phyloP scores from a whole-genome alignment of 169 alveolate genomes.

The Plasmodium coatneyi region DNA sequence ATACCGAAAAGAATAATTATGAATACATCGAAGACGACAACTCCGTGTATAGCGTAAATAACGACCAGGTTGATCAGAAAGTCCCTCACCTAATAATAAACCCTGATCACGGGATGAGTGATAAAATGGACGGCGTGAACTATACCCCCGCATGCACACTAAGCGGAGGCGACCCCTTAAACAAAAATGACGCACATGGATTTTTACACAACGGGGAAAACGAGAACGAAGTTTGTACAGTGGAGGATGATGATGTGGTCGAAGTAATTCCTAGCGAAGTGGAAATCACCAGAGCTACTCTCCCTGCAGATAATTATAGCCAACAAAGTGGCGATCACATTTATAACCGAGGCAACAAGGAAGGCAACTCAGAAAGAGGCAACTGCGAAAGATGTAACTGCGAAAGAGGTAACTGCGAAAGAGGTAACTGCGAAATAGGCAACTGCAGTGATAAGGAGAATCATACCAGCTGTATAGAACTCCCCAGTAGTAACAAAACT shows the following conservation, averaged over 20 bases:
- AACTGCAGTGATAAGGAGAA: background rate
- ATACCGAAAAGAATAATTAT: constrained; percentile 4
- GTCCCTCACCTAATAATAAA: constrained; percentile 2
- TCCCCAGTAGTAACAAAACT: background rate
- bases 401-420: background rate
- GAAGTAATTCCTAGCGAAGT: background rate
- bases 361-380: background rate
- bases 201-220: background rate
- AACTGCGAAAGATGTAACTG: too few species aligned
- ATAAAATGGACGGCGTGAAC: background rate
- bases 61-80: background rate
- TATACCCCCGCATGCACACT: background rate
- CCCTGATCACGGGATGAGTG: background rate
- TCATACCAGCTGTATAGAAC: background rate
- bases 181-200: background rate
- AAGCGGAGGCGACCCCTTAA: background rate
- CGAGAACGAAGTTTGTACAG: background rate
- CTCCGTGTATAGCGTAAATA: constrained; percentile 8
- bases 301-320: background rate
- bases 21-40: background rate
- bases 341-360: background rate
- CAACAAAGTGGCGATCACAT: background rate
- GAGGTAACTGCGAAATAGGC: too few species aligned
- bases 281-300: background rate
- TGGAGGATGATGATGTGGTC: background rate